phyloP scores from a whole-genome alignment of 2,329 filamentous ascomycete species.

The Beauveria australis region DNA sequence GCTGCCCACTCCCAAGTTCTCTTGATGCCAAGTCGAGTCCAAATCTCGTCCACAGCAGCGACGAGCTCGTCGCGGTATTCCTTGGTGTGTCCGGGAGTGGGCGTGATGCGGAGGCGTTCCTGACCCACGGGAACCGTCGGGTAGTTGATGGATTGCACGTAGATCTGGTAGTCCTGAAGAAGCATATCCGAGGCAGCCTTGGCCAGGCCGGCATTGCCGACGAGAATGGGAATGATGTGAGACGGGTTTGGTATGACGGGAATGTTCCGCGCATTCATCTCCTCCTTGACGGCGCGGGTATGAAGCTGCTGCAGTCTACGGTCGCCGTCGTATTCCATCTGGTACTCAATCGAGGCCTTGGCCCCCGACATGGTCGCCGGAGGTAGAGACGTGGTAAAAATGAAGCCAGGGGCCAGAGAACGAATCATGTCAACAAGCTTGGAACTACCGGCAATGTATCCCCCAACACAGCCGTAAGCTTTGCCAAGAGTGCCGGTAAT shows the following conservation, averaged over 20 bases:
- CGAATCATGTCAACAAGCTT: conserved; percentile 88
- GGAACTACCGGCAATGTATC: conserved; percentile 87
- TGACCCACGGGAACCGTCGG: conserved; percentile 97
- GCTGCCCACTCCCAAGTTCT: conserved; percentile 87
- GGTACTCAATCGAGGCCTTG: conserved; percentile 85
- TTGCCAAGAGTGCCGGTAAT: conserved; percentile 97
- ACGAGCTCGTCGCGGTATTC: conserved; percentile 82
- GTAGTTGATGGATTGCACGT: conserved; percentile 98
- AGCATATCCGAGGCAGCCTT: conserved; percentile 90
- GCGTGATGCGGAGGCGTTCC: conserved; percentile 90
- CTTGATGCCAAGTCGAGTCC: conserved; percentile 82
- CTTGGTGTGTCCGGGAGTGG: conserved; percentile 84
- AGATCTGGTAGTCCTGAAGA: conserved; percentile 82
- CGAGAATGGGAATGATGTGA: conserved; percentile 89
- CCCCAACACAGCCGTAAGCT: conserved; percentile 94
- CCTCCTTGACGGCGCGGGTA: conserved; percentile 87
- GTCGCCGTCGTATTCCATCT: conserved; percentile 77
- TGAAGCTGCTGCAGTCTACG: conserved; percentile 90
- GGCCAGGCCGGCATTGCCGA: conserved; percentile 87
- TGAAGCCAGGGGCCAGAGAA: conserved; percentile 92
- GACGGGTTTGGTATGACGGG: conserved; percentile 97
- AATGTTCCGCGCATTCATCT: conserved; percentile 70
- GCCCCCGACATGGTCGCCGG: conserved; percentile 97
- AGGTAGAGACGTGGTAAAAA: conserved; percentile 95
- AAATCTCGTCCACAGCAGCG: conserved; percentile 76